Evolutionary conservation across 2,329 filamentous ascomycete species (phyloP).

Genomic region (Penicillium occitanis): DNA sequence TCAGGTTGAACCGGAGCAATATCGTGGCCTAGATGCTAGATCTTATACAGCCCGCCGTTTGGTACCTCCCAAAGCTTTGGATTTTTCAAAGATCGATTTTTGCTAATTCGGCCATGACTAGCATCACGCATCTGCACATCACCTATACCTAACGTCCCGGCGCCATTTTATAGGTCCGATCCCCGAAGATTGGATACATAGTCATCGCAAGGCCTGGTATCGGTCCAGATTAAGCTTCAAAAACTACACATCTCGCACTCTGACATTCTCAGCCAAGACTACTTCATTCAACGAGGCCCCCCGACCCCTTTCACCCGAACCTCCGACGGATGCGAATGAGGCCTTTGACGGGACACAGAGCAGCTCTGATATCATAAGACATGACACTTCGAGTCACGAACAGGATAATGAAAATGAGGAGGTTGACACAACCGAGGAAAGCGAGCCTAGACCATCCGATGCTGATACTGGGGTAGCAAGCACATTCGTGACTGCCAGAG

Average conservation of each 20-base stretch:
- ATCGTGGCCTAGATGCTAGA: slow-evolving; percentile 45
- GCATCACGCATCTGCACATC: slow-evolving; percentile 62
- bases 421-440: slow-evolving; percentile 20
- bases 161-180: slow-evolving; percentile 67
- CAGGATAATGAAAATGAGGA: slow-evolving; percentile 33
- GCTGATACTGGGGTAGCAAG: slow-evolving; percentile 12
- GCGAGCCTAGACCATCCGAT: slow-evolving; percentile 26
- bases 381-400: slow-evolving; percentile 33
- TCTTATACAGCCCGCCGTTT: slow-evolving; percentile 57
- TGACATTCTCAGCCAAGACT: slow-evolving; percentile 55
- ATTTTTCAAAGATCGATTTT: slow-evolving; percentile 5
- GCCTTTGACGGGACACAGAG: background rate
- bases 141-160: slow-evolving; percentile 61
- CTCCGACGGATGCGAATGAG: background rate
- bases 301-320: background rate
- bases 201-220: slow-evolving; percentile 64
- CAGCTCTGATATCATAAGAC: background rate
- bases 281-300: slow-evolving; percentile 30
- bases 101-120: slow-evolving; percentile 26
- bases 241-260: slow-evolving; percentile 49
- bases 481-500: slow-evolving; percentile 21
- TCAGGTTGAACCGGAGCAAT: slow-evolving; percentile 24
- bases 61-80: slow-evolving; percentile 38
- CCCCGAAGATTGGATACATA: slow-evolving; percentile 64
- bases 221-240: slow-evolving; percentile 45